phyloP scores from a whole-genome alignment of 75 land plant genomes.

The Sequoiadendron giganteum region DNA sequence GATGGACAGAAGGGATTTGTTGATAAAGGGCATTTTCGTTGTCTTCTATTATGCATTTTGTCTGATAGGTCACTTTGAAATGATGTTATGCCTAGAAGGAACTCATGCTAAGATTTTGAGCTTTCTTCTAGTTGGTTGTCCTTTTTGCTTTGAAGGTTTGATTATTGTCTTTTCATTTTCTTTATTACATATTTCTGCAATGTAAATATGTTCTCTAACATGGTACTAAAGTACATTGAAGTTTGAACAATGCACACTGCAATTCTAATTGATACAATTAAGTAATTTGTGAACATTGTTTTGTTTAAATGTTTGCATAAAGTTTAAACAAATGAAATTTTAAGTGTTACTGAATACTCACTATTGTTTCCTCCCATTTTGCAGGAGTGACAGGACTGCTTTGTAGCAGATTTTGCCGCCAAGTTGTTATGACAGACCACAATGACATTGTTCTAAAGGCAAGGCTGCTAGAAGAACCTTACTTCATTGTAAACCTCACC shows the following conservation, averaged over 20 bases:
- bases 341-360: neutral
- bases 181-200: neutral
- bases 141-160: neutral
- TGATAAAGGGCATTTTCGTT: no score
- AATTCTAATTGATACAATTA: neutral
- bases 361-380: conserved; percentile 2
- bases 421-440: conserved; percentile 86
- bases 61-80: neutral
- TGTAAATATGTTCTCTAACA: neutral
- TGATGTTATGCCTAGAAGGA: neutral
- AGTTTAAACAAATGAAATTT: neutral
- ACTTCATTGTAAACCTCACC: neutral
- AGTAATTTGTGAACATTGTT: neutral
- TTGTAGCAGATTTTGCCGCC: conserved; percentile 73
- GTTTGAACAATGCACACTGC: neutral
- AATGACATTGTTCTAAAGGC: conserved; percentile 93
- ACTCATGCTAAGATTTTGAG: neutral
- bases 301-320: neutral
- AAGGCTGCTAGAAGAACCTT: conserved; percentile 20
- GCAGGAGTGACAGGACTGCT: conserved; percentile 87
- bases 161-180: neutral
- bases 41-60: neutral
- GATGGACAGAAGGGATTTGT: neutral
- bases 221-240: neutral
- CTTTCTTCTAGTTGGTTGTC: neutral